Conservation (phyloP, 1,139 yeast species). For the Yueomyces sp. region DNA sequence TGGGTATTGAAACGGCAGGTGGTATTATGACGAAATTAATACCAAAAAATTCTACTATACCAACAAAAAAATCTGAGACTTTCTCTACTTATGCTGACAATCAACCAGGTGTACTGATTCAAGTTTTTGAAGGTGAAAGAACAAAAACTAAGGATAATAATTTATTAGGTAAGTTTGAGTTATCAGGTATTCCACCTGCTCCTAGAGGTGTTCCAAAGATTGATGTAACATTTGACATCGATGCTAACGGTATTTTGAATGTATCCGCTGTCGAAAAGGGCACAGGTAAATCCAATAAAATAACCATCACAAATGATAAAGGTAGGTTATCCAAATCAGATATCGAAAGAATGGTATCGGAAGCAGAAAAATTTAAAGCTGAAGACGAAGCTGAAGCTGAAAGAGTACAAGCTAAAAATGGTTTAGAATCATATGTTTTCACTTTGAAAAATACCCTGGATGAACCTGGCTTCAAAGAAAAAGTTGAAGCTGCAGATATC, state of each 20-base stretch:
- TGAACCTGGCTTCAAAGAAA: conserved; percentile 55
- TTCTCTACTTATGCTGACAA: conserved; percentile 96
- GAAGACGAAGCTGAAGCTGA: conserved; percentile 72
- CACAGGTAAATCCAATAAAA: conserved; percentile 70
- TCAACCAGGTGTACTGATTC: conserved; percentile 93
- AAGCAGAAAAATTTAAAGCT: conserved; percentile 71
- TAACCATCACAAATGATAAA: conserved; percentile 80
- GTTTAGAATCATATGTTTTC: conserved; percentile 77
- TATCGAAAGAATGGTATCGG: conserved; percentile 86
- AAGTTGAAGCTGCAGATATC: conserved; percentile 78
- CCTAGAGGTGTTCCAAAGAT: conserved; percentile 98
- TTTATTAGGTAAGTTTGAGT: conserved; percentile 88
- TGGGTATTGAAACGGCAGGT: conserved; percentile 96
- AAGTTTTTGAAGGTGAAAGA: conserved; percentile 96
- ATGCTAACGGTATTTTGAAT: conserved; percentile 93
- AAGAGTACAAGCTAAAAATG: conserved; percentile 71
- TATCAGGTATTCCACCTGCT: conserved; percentile 93
- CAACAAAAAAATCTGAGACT: conserved; percentile 92
- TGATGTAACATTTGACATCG: conserved; percentile 91
- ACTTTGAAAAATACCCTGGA: conserved; percentile 59
- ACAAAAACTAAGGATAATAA: conserved; percentile 92
- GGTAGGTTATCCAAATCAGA: conserved; percentile 91
- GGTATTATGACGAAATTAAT: conserved; percentile 97
- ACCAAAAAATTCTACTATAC: conserved; percentile 93
- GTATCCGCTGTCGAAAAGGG: conserved; percentile 93